Base-by-base conservation (phyloP, 768 basidiomycete genomes). In the Aureoboletus auriporus region DNA sequence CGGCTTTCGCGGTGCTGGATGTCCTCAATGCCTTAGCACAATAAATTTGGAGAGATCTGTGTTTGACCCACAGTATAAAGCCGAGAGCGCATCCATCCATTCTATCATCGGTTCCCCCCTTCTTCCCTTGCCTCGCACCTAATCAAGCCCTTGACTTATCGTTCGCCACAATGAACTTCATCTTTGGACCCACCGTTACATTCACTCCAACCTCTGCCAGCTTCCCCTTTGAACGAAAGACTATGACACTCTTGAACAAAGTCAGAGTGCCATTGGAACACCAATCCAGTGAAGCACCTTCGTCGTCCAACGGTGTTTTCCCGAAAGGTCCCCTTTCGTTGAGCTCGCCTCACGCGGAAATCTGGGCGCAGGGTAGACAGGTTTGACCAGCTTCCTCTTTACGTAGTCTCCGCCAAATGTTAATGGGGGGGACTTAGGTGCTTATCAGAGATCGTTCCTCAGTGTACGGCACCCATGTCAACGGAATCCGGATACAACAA, bases 381-480 rank as follows among this genome's bases (percentile, higher is more conserved):
- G 78, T 66, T 44, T 26, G 45, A 69, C n/a, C 37, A 60, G 50
- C 5, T 12, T 38, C 30, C 35, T 41, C 31, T 55, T 27, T 29
- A 23, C 20, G 20, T 23, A 20, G 34, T 20, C 34, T 33, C 28
- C n/a, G 17, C 38, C 20, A 8, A 36, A 46, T 29, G 16, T 45
- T 64, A 33, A 66, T 14, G 23, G 36, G 28, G n/a, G 20, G 11
- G 33, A 37, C 13, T 13, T 50, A 79, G 77, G 59, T 76, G 13
- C 72, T 69, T 46, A 71, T 79, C 46, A 70, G 71, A 34, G 78
- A 79, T 57, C 66, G 75, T 38, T 69, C 71, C 14, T 70, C 75
- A 6, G 55, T 70, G 7, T 73, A 75, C 44, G 76, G 78, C 10
- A 79, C 78, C 29, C 75, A 66, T 52, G 63, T 79, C 42, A 79